Conservation (phyloP, 139 green algal genomes). For the Medakamo hakoo region DNA sequence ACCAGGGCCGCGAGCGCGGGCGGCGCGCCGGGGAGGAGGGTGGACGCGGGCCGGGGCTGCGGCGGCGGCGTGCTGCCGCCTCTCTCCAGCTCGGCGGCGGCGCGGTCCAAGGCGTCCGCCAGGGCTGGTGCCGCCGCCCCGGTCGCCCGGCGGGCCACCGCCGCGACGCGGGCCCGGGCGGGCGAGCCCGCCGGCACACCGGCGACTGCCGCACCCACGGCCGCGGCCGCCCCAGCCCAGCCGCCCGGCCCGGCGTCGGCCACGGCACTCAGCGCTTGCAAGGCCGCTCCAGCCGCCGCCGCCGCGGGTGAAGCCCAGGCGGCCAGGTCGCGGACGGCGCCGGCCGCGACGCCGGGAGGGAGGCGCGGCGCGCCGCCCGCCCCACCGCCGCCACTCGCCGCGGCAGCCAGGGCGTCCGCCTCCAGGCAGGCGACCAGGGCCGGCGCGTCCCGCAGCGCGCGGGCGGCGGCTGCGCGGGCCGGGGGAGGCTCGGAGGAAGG, state of each 20-base stretch:
- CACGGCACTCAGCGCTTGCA: no score
- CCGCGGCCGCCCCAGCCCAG: neutral
- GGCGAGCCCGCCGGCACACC: neutral
- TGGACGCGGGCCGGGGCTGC: neutral
- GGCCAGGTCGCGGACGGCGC: no score
- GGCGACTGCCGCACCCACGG: neutral
- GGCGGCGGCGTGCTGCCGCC: neutral
- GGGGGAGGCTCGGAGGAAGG: neutral
- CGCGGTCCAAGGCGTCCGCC: no score
- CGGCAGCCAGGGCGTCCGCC: neutral
- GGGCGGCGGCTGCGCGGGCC: no score
- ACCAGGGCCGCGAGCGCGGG: no score
- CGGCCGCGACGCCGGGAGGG: neutral
- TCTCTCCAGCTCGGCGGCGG: neutral
- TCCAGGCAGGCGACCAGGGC: neutral
- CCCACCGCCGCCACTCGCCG: neutral
- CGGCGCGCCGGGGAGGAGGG: no score
- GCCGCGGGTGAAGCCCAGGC: no score
- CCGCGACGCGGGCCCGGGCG: no score
- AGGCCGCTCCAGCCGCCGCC: no score
- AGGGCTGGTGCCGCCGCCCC: no score
- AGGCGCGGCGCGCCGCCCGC: no score
- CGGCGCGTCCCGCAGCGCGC: neutral
- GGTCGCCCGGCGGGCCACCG: neutral
- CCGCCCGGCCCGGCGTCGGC: no score